Base-by-base conservation (phyloP, 345 rosid genomes). In the Corchorus olitorius region DNA sequence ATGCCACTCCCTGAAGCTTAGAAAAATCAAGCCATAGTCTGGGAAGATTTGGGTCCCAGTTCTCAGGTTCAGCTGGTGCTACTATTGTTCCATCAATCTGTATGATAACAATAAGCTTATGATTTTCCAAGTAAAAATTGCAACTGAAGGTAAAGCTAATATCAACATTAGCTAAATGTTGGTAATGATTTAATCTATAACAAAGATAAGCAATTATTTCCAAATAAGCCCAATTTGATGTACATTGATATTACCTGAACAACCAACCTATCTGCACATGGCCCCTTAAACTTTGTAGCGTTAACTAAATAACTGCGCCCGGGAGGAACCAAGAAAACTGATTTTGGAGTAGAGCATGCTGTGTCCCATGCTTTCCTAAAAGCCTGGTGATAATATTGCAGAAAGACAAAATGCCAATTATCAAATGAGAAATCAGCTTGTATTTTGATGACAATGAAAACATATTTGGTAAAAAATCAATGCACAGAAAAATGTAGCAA, bases 11-110 rank as follows among this genome's bases (percentile, higher is more conserved):
- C 10, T 86, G 81, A 66, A 96, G 91, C 76, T 87, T 91, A 43
- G 90, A 88, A 82, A 96, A 96, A 66, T 91, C 94, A 37, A 97
- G 99, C 99, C 99, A 97, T 66, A 78, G 17, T 72, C 91, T 86
- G 46, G 87, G 78, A 37, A 87, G 80, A 54, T 85, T 69, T 46
- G 96, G 97, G 78, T 97, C 92, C 99, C 99, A 97, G 69, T 82
- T 80, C 68, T 86, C 77, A 56, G 99, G 99, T 77, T 94, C 98
- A 33, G 75, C 90, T 65, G 98, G 99, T 59, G 99, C 99, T 54
- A 92, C 86, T 68, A 97, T 89, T 8, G 88, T 94, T 83, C 98
- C 99, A 56, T 97, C 99, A 66, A 97, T 91, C 99, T 97, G 77
- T 35, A 53, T 75, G 48, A 54, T 59, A 46, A 49, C 35, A 56